Evolutionary conservation across 352 stramenopile genomes (phyloP).

Genomic region (Globisporangium recalcitrans): DNA sequence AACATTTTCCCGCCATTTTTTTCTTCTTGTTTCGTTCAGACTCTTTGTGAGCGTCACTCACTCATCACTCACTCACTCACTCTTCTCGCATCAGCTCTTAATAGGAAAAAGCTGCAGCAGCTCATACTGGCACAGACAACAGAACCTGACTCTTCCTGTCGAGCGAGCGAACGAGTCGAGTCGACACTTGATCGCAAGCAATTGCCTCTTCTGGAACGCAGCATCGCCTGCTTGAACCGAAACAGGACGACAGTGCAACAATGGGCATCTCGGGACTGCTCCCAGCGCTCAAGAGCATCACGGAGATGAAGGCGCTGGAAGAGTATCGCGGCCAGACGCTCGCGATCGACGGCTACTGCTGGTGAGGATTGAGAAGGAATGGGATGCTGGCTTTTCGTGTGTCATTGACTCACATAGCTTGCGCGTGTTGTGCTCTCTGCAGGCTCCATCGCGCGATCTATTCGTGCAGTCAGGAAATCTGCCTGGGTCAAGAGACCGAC

Average conservation of each 20-base stretch:
- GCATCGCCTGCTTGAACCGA: not conserved
- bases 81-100: not conserved
- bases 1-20: slow-evolving; percentile 34
- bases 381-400: not conserved
- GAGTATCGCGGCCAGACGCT: slow-evolving; percentile 60
- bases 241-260: not conserved
- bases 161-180: too few species aligned
- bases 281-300: slow-evolving; percentile 75
- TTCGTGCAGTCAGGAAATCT: slow-evolving; percentile 69
- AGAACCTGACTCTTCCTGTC: not conserved
- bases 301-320: slow-evolving; percentile 44
- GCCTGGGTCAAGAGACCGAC: slow-evolving; percentile 57
- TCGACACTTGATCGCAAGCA: not conserved
- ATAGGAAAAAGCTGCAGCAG: slow-evolving; percentile 1
- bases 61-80: not conserved
- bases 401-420: not conserved
- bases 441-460: slow-evolving; percentile 82
- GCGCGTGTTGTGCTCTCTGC: not conserved
- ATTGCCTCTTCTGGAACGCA: not conserved
- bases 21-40: slow-evolving; percentile 10
- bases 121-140: not conserved
- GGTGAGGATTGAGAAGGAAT: slow-evolving; percentile 26
- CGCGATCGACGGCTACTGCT: slow-evolving; percentile 81
- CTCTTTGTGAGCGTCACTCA: slow-evolving; percentile 23
- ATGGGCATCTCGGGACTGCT: slow-evolving; percentile 63